Conservation (phyloP, 148 eudicot genomes). For the Chenopodium berlandieri region DNA sequence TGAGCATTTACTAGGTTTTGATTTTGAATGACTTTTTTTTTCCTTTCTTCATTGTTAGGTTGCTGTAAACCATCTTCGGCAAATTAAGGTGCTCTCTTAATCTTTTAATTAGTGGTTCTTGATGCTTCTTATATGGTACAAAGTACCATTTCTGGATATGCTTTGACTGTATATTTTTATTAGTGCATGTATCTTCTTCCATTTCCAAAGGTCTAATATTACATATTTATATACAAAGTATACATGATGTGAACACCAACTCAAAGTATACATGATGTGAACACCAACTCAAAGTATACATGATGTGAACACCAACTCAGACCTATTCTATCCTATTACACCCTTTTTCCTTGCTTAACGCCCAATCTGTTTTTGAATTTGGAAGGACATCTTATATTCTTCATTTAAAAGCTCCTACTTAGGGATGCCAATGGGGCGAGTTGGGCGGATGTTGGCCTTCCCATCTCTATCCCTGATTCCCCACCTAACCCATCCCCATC, state of each 20-base stretch:
- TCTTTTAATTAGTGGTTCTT: constrained; percentile 12
- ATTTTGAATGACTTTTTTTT: not conserved
- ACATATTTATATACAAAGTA: not conserved
- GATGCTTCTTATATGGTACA: constrained; percentile 5
- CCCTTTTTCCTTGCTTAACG: not conserved
- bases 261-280: too few relatives aligned
- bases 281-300: not conserved
- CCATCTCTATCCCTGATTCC: too few relatives aligned
- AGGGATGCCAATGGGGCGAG: too few relatives aligned
- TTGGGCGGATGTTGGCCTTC: too few relatives aligned
- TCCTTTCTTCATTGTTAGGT: constrained; percentile 42
- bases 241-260: not conserved
- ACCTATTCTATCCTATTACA: not conserved
- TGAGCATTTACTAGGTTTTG: not conserved
- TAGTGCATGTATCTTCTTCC: not conserved
- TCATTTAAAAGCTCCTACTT: not conserved
- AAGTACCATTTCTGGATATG: constrained; percentile 1
- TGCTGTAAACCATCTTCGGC: constrained; percentile 67
- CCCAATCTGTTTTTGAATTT: not conserved
- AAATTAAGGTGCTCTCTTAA: constrained; percentile 57
- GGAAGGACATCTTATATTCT: not conserved
- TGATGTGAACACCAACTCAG: not conserved
- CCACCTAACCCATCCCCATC: too few relatives aligned
- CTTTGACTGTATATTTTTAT: not conserved
- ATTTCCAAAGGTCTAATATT: not conserved